phyloP scores from a whole-genome alignment of 257 asterid genomes.

The Hygrophila difformis region DNA sequence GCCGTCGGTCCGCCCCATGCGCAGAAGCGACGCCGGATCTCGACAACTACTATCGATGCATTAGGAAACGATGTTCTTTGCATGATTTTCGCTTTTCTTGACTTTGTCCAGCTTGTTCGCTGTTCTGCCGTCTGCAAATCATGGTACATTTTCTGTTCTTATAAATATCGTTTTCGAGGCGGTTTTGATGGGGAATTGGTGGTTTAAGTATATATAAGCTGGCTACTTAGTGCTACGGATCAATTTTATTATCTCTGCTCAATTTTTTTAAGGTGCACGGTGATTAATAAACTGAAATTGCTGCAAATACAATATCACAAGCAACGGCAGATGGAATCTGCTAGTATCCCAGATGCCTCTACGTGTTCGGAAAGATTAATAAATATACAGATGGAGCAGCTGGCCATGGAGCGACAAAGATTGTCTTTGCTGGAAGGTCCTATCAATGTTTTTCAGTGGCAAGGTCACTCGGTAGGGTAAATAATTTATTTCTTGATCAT shows the following conservation, averaged over 20 bases:
- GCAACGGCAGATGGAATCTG: conserved; percentile 26
- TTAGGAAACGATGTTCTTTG: conserved; percentile 52
- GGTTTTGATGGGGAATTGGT: too few species aligned
- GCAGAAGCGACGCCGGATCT: conserved; percentile 31
- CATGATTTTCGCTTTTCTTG: conserved; percentile 60
- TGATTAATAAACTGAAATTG: conserved; percentile 60
- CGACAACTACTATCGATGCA: conserved; percentile 26
- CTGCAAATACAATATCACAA: conserved; percentile 49
- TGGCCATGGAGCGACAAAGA: conserved; percentile 60
- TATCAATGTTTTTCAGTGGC: conserved; percentile 56
- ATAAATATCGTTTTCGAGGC: too few species aligned
- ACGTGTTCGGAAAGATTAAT: conserved; percentile 28
- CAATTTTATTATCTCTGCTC: conserved; percentile 1
- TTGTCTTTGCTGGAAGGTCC: conserved; percentile 41
- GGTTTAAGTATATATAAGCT: too few species aligned
- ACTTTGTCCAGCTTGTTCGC: conserved; percentile 63
- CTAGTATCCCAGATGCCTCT: conserved; percentile 27
- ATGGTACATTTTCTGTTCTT: conserved; percentile 34
- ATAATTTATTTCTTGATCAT: conserved; percentile 9
- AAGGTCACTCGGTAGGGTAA: conserved; percentile 79
- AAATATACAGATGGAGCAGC: conserved; percentile 48
- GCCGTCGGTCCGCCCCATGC: conserved; percentile 24
- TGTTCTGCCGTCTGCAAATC: conserved; percentile 88
- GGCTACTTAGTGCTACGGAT: too few species aligned
- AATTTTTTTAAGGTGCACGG: conserved; percentile 41